Base-by-base conservation (phyloP, 352 stramenopile species). In the Pythium coloratum region DNA sequence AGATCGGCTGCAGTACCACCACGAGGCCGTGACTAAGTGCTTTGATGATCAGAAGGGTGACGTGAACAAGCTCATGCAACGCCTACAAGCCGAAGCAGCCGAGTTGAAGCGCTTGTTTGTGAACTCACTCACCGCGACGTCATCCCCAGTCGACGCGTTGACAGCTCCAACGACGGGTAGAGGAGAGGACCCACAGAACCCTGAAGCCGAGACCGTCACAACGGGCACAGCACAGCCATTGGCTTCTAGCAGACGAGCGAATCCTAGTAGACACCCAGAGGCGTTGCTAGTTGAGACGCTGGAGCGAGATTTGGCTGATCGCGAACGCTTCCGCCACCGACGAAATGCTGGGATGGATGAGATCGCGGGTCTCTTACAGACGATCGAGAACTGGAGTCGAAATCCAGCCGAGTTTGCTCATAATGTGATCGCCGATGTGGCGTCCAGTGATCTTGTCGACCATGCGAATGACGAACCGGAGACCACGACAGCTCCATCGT, bases 41-140 rank as follows among this genome's bases (percentile, higher is more conserved):
- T 92, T 93, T 30, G 80, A 92, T 32, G 77, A 91, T 32, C 84
- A 92, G 47, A 87, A 90, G 53, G 78, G 78, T 0, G 83, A 90
- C 57, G 75, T 86, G 9, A 77, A 80, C 18, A 78, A 84, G 44
- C 55, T 90, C 30, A 66, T 91, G 18, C 73, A 93, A 58, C 78
- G 88, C 38, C 46, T 95, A n/a, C 84, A 92, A 57, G 65, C 72
- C 1, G 86, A 95, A 53, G 77, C 80, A 0, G 70, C 69, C 4
- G 83, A 95, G 59, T 64, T 95, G 0, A 93, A 93, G 62, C 64
- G 80, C 4, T 59, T 95, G 10, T 81, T 95, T 53, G 71, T 90
- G 30, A 80, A 76, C 24, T 80, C 83, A 14, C 62, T 91, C 2
- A 60, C 46, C n/a, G 30, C 84, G n/a, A 59, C 78, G 0, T 55